Base-by-base conservation (phyloP, 179 eudicot species). In the Silene noctiflora region DNA sequence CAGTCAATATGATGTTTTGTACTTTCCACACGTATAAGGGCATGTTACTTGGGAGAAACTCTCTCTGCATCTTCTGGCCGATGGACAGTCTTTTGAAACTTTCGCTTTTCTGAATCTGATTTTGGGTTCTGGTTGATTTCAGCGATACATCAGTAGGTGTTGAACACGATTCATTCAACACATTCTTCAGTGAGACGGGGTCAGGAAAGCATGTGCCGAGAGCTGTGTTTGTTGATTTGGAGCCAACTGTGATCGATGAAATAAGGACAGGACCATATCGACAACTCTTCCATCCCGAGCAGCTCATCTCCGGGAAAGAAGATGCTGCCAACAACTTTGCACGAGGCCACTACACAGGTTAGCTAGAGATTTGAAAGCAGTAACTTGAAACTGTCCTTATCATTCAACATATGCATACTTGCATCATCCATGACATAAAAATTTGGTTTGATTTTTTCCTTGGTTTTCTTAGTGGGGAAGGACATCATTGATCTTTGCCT, bases 311-410 rank as follows among this genome's bases (percentile, higher is more conserved):
- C 14, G 93, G 96, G 2, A 91, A 91, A 82, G 96, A 91, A 81
- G 96, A 91, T 80, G 96, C 93, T 44, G 94, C 90, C 69, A 90
- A 88, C 76, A 90, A 90, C 84, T 90, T 90, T 75, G 94, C 94
- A 29, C 85, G 94, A 46, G 95, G 96, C 65, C 96, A 91, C 69
- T 91, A 91, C 78, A 89, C 93, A 76, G 93, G 96, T 88, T 56
- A 76, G 46, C 35, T 71, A 44, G 21, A 56, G 0, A 31, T 42
- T 31, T 20, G 4, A 3, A 62, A 13, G 44, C 20, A 7, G 3
- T 21, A 46, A 19, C 66, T 48, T 24, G 25, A 27, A 60, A 10
- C 19, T 65, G 69, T n/a, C n/a, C 11, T n/a, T 46, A 29, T 66
- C 3, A 14, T 29, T 77, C 60, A 13, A 21, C 48, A 58, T 29